phyloP scores from a whole-genome alignment of 2,329 filamentous ascomycete genomes.

The Cercospora zeina region DNA sequence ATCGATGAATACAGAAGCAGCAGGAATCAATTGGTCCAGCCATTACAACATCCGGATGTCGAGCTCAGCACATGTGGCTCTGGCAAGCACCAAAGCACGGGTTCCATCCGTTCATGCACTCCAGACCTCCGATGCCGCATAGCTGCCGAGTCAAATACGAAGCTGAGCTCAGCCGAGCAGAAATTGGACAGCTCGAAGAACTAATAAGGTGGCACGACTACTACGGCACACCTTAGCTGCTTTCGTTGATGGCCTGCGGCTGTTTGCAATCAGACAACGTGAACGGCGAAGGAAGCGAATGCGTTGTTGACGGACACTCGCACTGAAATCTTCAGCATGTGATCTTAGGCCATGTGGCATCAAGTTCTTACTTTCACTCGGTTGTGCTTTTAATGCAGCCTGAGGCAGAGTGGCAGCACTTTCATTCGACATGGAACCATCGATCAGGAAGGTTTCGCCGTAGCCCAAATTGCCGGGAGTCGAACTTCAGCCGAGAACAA shows the following conservation, averaged over 20 bases:
- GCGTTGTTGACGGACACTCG: not conserved
- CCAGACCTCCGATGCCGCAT: not conserved
- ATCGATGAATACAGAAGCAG: not conserved
- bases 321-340: not conserved
- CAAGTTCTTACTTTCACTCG: no score
- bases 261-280: not conserved
- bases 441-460: not conserved
- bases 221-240: not conserved
- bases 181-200: not conserved
- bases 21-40: not conserved
- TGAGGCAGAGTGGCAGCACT: not conserved
- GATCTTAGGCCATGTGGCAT: not conserved
- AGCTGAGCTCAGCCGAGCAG: not conserved
- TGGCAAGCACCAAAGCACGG: not conserved
- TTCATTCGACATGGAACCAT: not conserved
- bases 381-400: no score
- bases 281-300: not conserved
- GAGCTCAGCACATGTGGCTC: not conserved
- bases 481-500: conserved; percentile 1
- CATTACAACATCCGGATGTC: not conserved
- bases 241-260: not conserved
- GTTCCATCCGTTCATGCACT: not conserved
- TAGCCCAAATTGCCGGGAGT: not conserved
- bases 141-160: conserved; percentile 7
- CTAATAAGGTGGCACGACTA: not conserved